Conservation (phyloP, 495 filamentous ascomycete genomes). For the Penicillium paradoxum region DNA sequence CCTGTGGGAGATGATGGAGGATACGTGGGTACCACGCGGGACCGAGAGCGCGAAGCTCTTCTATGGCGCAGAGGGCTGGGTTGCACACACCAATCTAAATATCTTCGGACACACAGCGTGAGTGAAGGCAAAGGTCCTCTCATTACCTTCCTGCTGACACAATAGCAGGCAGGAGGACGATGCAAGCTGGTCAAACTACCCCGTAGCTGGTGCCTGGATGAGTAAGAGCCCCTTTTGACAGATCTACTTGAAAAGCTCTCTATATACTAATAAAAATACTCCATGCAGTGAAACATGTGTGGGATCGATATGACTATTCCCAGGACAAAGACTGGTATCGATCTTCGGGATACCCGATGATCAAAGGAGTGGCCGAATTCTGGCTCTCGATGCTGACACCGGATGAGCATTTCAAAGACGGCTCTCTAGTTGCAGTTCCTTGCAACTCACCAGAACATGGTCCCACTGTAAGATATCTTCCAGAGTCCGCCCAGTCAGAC, state of each 20-base stretch:
- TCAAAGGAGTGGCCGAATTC: constrained; percentile 45
- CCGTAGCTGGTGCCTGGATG: constrained; percentile 45
- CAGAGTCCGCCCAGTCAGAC: neutral
- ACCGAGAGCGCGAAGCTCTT: constrained; percentile 44
- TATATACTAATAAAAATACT: neutral
- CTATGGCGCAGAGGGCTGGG: constrained; percentile 45
- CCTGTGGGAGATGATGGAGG: constrained; percentile 43
- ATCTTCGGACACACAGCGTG: constrained; percentile 47
- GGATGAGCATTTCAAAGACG: constrained; percentile 46
- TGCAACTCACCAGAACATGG: constrained; percentile 51
- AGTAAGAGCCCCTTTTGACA: neutral
- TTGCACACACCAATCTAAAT: constrained; percentile 44
- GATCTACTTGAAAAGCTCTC: too few relatives aligned
- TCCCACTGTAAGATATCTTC: constrained; percentile 20
- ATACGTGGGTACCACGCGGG: constrained; percentile 49
- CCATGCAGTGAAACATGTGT: constrained; percentile 41
- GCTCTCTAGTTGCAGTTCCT: constrained; percentile 45
- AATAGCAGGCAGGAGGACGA: constrained; percentile 34
- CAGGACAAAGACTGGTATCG: constrained; percentile 38
- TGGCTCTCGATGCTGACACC: constrained; percentile 42
- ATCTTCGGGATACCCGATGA: constrained; percentile 39
- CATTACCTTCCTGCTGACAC: neutral
- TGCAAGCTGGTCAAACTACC: constrained; percentile 39
- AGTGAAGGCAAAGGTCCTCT: neutral
- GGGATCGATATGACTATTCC: constrained; percentile 45